Conservation (phyloP, 805 yeast species). For the Candida manassasensis region DNA sequence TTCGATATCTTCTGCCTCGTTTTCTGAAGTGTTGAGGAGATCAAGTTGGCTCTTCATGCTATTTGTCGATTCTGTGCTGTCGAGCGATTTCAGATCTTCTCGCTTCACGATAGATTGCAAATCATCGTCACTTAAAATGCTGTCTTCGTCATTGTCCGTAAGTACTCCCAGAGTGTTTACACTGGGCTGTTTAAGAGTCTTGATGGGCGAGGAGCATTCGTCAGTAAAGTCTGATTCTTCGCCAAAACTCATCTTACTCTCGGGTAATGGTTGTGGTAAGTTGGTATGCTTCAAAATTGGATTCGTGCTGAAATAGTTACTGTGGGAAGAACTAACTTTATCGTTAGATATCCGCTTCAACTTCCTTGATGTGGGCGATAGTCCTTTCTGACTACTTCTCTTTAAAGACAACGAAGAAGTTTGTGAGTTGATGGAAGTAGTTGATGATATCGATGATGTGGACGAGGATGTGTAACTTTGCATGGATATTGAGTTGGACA, state of each 20-base stretch:
- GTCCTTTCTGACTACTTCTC: slow-evolving; percentile 4
- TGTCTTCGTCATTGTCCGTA: slow-evolving; percentile 14
- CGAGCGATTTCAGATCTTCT: too few species aligned
- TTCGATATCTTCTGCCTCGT: slow-evolving; percentile 27
- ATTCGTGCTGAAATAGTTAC: slow-evolving; percentile 3
- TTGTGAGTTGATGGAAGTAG: not conserved
- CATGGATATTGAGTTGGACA: not conserved
- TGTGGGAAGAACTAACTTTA: not conserved
- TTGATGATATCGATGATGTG: slow-evolving; percentile 1
- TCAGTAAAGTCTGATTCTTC: slow-evolving; percentile 29
- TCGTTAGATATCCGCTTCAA: slow-evolving; percentile 4
- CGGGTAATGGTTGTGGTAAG: slow-evolving; percentile 6
- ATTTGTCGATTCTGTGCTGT: too few species aligned
- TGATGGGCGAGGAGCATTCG: slow-evolving; percentile 22
- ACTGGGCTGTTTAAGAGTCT: slow-evolving; percentile 5
- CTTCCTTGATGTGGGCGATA: slow-evolving; percentile 14
- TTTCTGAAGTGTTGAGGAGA: not conserved
- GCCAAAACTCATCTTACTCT: slow-evolving; percentile 7
- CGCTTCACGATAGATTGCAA: too few species aligned
- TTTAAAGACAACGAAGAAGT: not conserved
- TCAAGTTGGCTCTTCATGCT: too few species aligned
- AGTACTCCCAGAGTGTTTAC: slow-evolving; percentile 6
- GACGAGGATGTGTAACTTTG: not conserved
- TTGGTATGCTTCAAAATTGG: slow-evolving; percentile 8
- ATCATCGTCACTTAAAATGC: slow-evolving; percentile 3